Evolutionary conservation across 768 basidiomycete genomes (phyloP), one percentile per base, ranked within the genome.

Genomic region (Panaeolus cyanescens): DNA sequence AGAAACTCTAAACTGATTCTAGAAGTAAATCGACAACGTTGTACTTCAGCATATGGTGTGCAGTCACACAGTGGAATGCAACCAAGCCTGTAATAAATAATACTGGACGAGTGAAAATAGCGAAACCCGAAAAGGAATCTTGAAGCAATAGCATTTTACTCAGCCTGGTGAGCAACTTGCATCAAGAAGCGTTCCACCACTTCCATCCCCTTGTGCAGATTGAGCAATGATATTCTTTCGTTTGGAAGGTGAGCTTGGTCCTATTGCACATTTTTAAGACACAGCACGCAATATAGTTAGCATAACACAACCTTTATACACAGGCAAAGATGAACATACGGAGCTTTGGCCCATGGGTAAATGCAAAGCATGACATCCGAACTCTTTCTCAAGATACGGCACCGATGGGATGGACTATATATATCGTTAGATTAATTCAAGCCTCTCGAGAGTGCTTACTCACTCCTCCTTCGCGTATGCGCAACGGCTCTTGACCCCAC

Each of bases 241-340:
- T 99, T 92, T 2, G 95, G 89, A 22, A 99, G 75, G 80, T 98
- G 97, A 0, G 94, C 95, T 80, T 90, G 92, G 70, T 92, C 95
- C 93, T 91, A 65, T 30, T n/a, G 39, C 9, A 37, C 58, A 37
- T 17, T 32, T n/a, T 34, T 37, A 39, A 54, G 56, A 53, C 42
- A 33, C 31, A 33, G 56, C 32, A 60, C 55, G 10, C 17, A 28
- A 42, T 22, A 13, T 28, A 15, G 8, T 28, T 4, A n/a, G 17
- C 19, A 19, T 15, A n/a, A 42, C 62, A 56, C 25, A 36, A 55
- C 31, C 60, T 56, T 28, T 54, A 56, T 15, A 31, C 25, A 12
- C 9, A 45, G 40, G 12, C 36, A 40, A 57, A 25, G 30, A 15
- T 32, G 36, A 17, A 77, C 88, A 70, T 64, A 93, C 93, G 37